Base-by-base conservation (phyloP, 352 stramenopile species). In the Globisporangium echinulatum region DNA sequence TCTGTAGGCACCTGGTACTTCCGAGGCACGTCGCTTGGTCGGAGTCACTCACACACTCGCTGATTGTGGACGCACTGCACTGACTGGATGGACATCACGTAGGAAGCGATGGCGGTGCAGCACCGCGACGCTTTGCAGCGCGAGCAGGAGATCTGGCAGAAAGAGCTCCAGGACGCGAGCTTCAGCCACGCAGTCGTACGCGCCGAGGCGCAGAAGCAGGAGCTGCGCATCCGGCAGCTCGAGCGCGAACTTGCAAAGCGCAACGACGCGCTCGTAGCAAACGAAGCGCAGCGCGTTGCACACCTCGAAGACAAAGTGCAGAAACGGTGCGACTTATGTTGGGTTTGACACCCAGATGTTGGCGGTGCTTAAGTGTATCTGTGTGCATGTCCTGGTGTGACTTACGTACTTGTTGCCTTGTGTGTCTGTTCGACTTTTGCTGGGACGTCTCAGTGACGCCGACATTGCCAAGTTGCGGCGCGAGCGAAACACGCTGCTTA, bases 401-500 rank as follows among this genome's bases (percentile, higher is more conserved):
- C 9, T 17, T 13, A 17, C 49, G 38, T 11, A 40, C 49, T 36
- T 6, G 36, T 6, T 43, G 13, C 13, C 10, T 3, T 19, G 4
- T 43, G 50, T 19, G 11, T 43, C 3, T 54, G 5, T 65, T 37
- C 11, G 43, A 1, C 0, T 5, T 47, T 14, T 2, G n/a, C n/a
- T 10, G 43, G 11, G 43, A 13, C 11, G 56, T 61, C 46, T 50
- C n/a, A 88, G 82, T 15, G 78, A 92, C 40, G 60, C 66, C 0
- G 82, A 92, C 57, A 66, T 90, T 33, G 61, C 67, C 7, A 79
- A 80, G 52, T 54, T 88, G 46, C 70, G 79, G 11, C 76, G 82
- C 9, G 82, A 92, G 39, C 72, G 82, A 2, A 92, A 88, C 57
- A 71, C 74, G 7, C 70, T 92, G 36, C 46, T 92, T 11, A 78